These are phyloP conservation scores for Aegilops longissima DNA, from an alignment of 176 grass and related monocot species.

Conservation along the genomic window DNA sequence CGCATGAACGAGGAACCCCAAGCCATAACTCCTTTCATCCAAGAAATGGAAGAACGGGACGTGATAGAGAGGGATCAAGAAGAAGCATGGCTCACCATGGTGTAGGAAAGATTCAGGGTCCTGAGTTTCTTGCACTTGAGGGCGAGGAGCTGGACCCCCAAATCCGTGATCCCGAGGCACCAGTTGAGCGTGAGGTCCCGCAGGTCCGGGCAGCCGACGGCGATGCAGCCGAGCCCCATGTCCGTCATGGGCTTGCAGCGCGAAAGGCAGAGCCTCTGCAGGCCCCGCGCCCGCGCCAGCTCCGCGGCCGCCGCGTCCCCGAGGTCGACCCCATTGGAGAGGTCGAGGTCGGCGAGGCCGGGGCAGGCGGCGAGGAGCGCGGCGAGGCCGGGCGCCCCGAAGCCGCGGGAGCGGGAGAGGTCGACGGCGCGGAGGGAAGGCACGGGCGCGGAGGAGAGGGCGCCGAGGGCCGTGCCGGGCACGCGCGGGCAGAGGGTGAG, in stretches of 20 bases:
- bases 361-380: conserved; percentile 42
- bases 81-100: conserved; percentile 45
- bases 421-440: conserved; percentile 44
- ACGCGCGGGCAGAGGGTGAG: conserved; percentile 76
- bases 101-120: conserved; percentile 75
- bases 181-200: conserved; percentile 67
- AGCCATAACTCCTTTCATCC: background rate
- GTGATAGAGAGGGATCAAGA: conserved; percentile 2
- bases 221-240: conserved; percentile 83
- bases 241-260: conserved; percentile 72
- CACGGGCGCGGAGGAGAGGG: background rate
- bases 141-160: conserved; percentile 60
- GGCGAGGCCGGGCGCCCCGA: conserved; percentile 50
- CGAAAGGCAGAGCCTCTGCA: conserved; percentile 48
- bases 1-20: background rate
- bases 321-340: conserved; percentile 69
- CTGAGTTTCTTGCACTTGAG: conserved; percentile 71
- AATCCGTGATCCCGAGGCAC: conserved; percentile 75
- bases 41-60: background rate
- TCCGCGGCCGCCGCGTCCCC: conserved; percentile 48
- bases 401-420: conserved; percentile 65
- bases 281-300: conserved; percentile 32
- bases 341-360: conserved; percentile 56
- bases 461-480: conserved; percentile 32
- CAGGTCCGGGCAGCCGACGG: conserved; percentile 64